Conservation (phyloP, 2,329 filamentous ascomycete species). For the Teratosphaeria zuluensis region DNA sequence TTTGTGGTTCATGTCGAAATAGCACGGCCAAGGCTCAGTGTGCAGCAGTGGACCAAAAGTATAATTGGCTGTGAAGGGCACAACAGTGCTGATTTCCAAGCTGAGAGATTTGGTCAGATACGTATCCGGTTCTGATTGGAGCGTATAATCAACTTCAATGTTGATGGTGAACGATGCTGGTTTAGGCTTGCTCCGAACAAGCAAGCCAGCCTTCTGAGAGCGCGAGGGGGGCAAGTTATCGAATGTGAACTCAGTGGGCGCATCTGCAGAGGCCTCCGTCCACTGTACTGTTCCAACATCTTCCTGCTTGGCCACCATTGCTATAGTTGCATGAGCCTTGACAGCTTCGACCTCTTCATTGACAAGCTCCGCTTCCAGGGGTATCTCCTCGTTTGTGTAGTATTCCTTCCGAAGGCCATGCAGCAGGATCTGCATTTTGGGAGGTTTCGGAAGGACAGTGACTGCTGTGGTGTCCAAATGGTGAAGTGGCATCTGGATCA, state of each 20-base stretch:
- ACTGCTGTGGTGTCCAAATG: constrained; percentile 47
- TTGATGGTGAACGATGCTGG: constrained; percentile 45
- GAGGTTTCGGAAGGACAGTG: constrained; percentile 75
- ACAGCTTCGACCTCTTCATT: constrained; percentile 81
- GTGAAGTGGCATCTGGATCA: constrained; percentile 11
- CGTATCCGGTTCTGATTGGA: constrained; percentile 70
- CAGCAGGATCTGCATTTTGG: constrained; percentile 72
- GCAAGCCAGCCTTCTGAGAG: constrained; percentile 34
- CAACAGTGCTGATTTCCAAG: constrained; percentile 62
- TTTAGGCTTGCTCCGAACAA: background rate
- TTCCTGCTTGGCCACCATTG: constrained; percentile 34
- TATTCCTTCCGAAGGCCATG: constrained; percentile 58
- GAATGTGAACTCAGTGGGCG: constrained; percentile 15
- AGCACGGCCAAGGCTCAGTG: constrained; percentile 70
- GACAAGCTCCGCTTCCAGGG: constrained; percentile 56
- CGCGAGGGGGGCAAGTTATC: constrained; percentile 35
- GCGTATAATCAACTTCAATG: constrained; percentile 65
- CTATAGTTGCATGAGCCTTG: constrained; percentile 50
- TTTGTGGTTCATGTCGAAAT: constrained; percentile 45
- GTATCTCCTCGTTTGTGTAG: constrained; percentile 73
- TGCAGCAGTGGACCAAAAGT: constrained; percentile 75
- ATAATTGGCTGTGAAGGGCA: constrained; percentile 86
- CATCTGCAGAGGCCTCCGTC: constrained; percentile 14
- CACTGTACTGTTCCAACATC: constrained; percentile 11
- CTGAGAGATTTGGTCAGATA: constrained; percentile 65